These are phyloP conservation scores for Phytopythium boreale DNA, from an alignment of 352 stramenopile species.

Conservation along the genomic window DNA sequence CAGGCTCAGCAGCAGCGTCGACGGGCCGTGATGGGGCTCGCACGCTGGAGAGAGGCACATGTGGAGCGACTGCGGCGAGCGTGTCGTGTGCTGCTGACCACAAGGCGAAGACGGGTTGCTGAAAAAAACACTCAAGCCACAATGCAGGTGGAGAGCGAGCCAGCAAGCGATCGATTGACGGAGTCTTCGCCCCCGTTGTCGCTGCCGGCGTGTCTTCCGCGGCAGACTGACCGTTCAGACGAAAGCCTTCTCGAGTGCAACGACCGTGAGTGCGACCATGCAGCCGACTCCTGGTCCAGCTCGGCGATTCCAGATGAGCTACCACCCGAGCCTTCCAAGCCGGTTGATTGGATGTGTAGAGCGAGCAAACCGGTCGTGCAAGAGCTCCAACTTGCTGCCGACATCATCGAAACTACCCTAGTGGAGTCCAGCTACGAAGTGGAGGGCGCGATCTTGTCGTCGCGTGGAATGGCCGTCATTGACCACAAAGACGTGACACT, in stretches of 20 bases:
- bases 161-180: background rate
- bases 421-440: too few relatives aligned
- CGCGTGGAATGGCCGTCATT: background rate
- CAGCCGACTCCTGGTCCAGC: background rate
- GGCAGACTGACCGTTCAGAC: background rate
- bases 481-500: background rate
- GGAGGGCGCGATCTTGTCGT: background rate
- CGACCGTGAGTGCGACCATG: background rate
- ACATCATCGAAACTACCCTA: background rate
- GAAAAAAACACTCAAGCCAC: background rate
- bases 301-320: background rate
- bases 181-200: background rate
- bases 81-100: background rate
- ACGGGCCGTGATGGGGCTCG: background rate
- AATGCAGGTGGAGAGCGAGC: background rate
- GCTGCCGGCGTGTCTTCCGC: background rate
- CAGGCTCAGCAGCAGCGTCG: background rate
- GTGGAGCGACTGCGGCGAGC: background rate
- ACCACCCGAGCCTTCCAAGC: too few relatives aligned
- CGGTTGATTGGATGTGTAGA: background rate
- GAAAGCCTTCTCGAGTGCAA: background rate
- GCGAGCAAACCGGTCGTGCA: background rate
- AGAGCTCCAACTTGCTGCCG: background rate
- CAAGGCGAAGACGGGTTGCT: background rate
- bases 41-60: background rate